Percentiles rank a stretch among this genome's conserved stretches.
phyloP scores from a whole-genome alignment of 306 rosid species.

The Trichosanthes truncata region DNA sequence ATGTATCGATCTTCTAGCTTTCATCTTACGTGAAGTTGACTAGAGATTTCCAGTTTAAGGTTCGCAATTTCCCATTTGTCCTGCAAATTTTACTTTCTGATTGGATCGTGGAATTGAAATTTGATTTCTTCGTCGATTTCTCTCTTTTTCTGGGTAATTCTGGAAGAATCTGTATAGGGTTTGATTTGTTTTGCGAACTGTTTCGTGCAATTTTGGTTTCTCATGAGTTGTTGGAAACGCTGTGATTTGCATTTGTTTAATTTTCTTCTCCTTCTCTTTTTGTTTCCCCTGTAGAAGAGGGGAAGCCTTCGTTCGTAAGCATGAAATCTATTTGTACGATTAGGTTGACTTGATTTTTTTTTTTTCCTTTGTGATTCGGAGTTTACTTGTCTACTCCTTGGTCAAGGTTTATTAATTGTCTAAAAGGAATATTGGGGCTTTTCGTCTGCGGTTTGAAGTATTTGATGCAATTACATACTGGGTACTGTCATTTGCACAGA shows the following conservation, averaged over 20 bases:
- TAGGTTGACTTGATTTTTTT: neutral
- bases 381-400: neutral
- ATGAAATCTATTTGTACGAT: neutral
- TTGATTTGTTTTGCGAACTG: neutral
- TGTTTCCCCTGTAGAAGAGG: neutral
- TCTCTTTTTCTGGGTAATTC: neutral
- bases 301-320: neutral
- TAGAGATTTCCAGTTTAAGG: slow-evolving; percentile 7
- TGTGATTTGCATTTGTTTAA: neutral
- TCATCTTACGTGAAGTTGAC: neutral
- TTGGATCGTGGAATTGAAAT: neutral
- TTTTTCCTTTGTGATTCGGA: neutral
- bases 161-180: neutral
- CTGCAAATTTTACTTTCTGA: neutral
- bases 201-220: neutral
- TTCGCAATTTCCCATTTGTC: neutral
- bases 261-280: neutral
- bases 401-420: neutral
- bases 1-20: neutral
- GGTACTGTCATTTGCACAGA: neutral
- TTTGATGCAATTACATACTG: neutral
- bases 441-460: neutral
- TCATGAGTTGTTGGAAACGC: neutral
- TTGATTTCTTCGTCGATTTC: neutral
- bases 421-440: neutral